Base-by-base conservation (phyloP, 148 eudicot species). In the Amaranthus hypochondriacus region DNA sequence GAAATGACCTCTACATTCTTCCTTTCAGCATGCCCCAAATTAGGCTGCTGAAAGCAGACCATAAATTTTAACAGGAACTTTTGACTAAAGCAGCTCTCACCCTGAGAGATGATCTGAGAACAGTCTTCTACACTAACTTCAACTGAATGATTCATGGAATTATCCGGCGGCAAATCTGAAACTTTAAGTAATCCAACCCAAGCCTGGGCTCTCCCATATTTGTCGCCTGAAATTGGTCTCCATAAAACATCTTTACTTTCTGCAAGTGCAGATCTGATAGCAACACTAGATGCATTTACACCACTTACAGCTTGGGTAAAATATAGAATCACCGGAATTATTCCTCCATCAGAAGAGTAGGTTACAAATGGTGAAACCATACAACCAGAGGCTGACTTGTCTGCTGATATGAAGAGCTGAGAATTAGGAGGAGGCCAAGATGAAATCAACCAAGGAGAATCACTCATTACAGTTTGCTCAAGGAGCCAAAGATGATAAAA, bases 401-500 rank as follows among this genome's bases (percentile, higher is more conserved):
- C 65, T 71, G 64, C 73, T 9, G 84, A 71, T 64, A 84, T 15
- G 63, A 68, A 60, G 48, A 87, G 72, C 74, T 81, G 80, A 67
- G 85, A 82, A 69, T 82, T 89, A 81, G 80, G 82, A 69, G 88
- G 79, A 60, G 97, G 96, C 97, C 91, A 88, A 13, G 88, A 84
- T 62, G 90, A 87, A 77, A 84, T 77, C 74, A 83, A 75, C 73
- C 77, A 50, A 76, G 89, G 90, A 48, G 80, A 71, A 70, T 88
- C 85, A 52, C 74, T 81, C 66, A 81, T 87, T 43, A 88, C 79
- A 18, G 93, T 92, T 76, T 91, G 90, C 74, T 88, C 87, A 21
- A 94, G 84, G 75, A 94, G 97, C 98, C 98, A 94, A 70, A 86
- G 89, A 83, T 91, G 91, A 85, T 92, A 92, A 81, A 94, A 91